Conservation (phyloP, 1,284 basidiomycete species). For the Puccinia novopanici region DNA sequence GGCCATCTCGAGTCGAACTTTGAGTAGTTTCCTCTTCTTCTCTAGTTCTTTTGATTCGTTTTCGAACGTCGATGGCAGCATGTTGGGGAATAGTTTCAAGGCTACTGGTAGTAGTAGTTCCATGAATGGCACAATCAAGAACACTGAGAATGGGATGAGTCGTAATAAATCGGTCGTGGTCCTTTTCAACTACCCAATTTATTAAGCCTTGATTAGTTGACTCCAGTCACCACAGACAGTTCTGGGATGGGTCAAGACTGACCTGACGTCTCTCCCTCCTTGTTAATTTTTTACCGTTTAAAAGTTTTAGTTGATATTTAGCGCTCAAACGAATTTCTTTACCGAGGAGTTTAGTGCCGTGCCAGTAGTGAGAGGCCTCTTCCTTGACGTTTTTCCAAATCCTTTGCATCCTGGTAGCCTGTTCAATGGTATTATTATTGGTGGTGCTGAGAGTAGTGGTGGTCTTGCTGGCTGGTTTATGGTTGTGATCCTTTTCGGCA, state of each 20-base stretch:
- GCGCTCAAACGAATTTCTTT: constrained; percentile 90
- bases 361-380: constrained; percentile 95
- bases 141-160: constrained; percentile 90
- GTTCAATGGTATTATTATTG: not conserved
- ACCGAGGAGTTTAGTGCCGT: constrained; percentile 88
- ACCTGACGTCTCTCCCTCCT: constrained; percentile 91
- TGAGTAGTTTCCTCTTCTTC: constrained; percentile 91
- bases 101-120: constrained; percentile 95
- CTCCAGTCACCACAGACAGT: not conserved
- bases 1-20: constrained; percentile 95
- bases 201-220: not conserved
- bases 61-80: constrained; percentile 97
- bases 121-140: constrained; percentile 96
- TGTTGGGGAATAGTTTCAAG: constrained; percentile 95
- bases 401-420: constrained; percentile 52
- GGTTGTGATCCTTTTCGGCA: constrained; percentile 7
- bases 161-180: constrained; percentile 90
- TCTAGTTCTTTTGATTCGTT: constrained; percentile 86
- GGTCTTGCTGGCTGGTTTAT: constrained; percentile 1
- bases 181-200: constrained; percentile 70
- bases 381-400: constrained; percentile 91
- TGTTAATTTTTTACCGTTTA: constrained; percentile 87
- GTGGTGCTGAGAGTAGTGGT: not conserved
- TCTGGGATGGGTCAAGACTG: constrained; percentile 52
- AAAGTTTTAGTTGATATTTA: constrained; percentile 84